Evolutionary conservation across 2,329 filamentous ascomycete genomes (phyloP).

Genomic region (Pseudonectria foliicola): DNA sequence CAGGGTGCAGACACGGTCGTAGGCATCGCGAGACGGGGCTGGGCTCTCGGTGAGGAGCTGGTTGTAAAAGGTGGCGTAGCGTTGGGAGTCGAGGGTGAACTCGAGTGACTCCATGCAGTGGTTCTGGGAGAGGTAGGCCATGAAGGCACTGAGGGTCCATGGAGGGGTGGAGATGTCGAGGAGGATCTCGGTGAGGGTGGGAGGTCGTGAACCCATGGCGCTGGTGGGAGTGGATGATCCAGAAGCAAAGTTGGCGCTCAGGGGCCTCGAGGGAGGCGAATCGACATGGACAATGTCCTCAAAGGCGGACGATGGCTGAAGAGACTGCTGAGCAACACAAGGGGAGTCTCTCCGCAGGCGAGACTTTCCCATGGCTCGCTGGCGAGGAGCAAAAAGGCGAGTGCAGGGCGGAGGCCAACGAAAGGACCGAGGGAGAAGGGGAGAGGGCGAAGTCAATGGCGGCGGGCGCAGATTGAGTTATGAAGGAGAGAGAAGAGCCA

Average conservation of each 20-base stretch:
- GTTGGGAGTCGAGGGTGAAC: conserved; percentile 89
- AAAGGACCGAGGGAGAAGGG: too few species aligned
- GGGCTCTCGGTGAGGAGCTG: conserved; percentile 33
- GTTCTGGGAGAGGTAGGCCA: conserved; percentile 93
- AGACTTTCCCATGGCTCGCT: conserved; percentile 41
- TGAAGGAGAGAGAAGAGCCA: too few species aligned
- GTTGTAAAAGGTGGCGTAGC: conserved; percentile 60
- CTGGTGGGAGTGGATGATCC: conserved; percentile 29
- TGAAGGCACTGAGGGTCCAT: conserved; percentile 88
- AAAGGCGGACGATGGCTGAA: conserved; percentile 37
- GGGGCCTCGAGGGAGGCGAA: conserved; percentile 37
- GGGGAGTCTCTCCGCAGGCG: conserved; percentile 38
- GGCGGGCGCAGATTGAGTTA: too few species aligned
- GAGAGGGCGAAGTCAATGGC: too few species aligned
- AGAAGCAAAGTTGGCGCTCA: conserved; percentile 41
- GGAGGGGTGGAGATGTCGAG: conserved; percentile 78
- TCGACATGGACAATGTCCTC: conserved; percentile 40
- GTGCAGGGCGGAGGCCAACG: too few species aligned
- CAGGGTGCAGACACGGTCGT: conserved; percentile 65
- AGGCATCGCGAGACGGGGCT: conserved; percentile 33
- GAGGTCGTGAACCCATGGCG: conserved; percentile 35
- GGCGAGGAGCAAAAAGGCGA: too few species aligned
- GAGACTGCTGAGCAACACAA: conserved; percentile 35
- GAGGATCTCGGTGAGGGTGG: conserved; percentile 80
- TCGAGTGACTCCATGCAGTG: conserved; percentile 95